Percentiles rank a stretch among this genome's conserved stretches.
Evolutionary conservation across 257 asterid species (phyloP).

Genomic region (Apocynum venetum): DNA sequence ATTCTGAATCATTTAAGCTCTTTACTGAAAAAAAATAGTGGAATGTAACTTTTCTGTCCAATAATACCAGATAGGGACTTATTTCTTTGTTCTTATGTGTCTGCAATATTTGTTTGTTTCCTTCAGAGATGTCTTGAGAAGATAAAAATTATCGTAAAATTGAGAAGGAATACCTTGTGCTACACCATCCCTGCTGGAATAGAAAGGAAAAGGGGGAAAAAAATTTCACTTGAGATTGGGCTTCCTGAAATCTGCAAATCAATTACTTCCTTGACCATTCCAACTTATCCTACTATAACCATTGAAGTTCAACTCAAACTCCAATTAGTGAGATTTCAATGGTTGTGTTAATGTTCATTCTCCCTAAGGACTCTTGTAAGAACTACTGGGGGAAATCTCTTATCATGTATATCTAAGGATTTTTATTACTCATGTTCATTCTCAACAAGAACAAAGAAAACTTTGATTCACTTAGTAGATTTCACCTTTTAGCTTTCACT

Average conservation of each 20-base stretch:
- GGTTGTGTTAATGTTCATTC: background rate
- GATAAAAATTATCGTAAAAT: background rate
- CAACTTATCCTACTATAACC: background rate
- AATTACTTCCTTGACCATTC: background rate
- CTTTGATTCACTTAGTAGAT: background rate
- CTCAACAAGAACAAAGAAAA: background rate
- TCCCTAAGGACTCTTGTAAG: background rate
- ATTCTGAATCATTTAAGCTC: background rate
- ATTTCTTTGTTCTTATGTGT: background rate
- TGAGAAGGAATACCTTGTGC: background rate
- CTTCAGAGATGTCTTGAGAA: background rate
- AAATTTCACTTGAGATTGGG: background rate
- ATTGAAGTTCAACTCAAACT: background rate
- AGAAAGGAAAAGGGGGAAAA: background rate
- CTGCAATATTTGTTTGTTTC: background rate
- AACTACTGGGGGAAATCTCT: background rate
- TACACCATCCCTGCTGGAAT: background rate
- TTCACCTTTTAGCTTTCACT: background rate
- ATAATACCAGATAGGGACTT: background rate
- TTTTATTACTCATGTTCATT: background rate
- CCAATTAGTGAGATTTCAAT: background rate
- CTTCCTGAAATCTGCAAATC: background rate
- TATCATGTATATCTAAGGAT: background rate
- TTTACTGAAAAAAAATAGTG: background rate
- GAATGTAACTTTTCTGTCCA: background rate